phyloP scores from a whole-genome alignment of 179 eudicot genomes.

The Silene vulgaris region DNA sequence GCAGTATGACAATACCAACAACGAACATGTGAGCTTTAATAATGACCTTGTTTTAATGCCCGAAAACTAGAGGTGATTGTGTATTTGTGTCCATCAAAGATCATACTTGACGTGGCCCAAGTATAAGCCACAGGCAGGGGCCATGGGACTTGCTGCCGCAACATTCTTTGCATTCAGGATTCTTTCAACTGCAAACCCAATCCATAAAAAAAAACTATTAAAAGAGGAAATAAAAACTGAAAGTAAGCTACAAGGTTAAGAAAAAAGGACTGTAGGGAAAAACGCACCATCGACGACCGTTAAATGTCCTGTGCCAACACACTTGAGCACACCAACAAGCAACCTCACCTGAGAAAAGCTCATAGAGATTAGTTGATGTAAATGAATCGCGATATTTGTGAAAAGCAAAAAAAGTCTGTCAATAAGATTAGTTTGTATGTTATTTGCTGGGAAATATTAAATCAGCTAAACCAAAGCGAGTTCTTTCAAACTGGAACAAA shows the following conservation, averaged over 20 bases:
- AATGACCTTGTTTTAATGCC: background rate
- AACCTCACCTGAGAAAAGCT: conserved; percentile 61
- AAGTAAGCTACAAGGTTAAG: background rate
- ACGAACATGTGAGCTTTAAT: background rate
- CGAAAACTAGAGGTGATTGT: background rate
- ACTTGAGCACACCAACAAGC: conserved; percentile 81
- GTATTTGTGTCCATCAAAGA: conserved; percentile 43
- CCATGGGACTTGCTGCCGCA: conserved; percentile 82
- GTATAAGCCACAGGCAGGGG: conserved; percentile 86
- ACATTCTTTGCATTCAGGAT: conserved; percentile 71
- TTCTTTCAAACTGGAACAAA: background rate
- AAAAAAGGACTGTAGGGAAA: background rate
- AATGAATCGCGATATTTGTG: too few relatives aligned
- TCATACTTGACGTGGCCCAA: conserved; percentile 80
- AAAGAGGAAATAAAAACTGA: background rate
- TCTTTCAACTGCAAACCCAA: conserved; percentile 51
- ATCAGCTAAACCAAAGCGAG: too few relatives aligned
- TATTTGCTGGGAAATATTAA: too few relatives aligned
- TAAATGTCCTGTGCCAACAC: conserved; percentile 78
- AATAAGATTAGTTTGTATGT: background rate
- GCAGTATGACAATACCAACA: background rate
- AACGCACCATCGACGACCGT: conserved; percentile 59
- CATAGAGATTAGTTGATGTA: too few relatives aligned
- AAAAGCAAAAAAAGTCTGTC: too few relatives aligned
- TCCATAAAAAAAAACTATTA: background rate